Conservation (phyloP, 768 basidiomycete species). For the Lactarius vividus region DNA sequence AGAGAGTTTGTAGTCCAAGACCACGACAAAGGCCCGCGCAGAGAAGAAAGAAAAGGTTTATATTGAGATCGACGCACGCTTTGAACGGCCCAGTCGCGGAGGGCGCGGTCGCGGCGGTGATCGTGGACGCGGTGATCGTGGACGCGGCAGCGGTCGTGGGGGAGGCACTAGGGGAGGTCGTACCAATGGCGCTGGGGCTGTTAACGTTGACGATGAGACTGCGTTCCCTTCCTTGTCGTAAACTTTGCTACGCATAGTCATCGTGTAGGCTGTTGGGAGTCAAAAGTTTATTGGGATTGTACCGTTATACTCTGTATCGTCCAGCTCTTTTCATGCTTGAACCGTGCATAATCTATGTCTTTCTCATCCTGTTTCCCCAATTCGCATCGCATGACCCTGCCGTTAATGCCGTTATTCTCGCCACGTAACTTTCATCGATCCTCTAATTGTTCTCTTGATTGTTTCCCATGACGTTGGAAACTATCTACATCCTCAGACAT, state of each 20-base stretch:
- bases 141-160: constrained; percentile 41
- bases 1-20: constrained; percentile 50
- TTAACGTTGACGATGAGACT: constrained; percentile 78
- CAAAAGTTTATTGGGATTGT: constrained; percentile 28
- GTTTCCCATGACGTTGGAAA: constrained; percentile 47
- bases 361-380: background rate
- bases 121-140: constrained; percentile 47
- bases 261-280: constrained; percentile 20
- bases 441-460: background rate
- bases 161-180: constrained; percentile 44
- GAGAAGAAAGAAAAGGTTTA: constrained; percentile 91
- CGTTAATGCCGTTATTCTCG: background rate
- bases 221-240: constrained; percentile 88
- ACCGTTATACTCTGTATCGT: constrained; percentile 25
- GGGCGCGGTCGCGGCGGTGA: constrained; percentile 51
- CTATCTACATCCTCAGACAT: constrained; percentile 67
- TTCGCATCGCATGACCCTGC: background rate
- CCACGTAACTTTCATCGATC: background rate
- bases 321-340: constrained; percentile 23
- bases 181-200: constrained; percentile 39
- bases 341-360: constrained; percentile 28
- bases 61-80: constrained; percentile 89
- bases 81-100: constrained; percentile 71
- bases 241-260: constrained; percentile 14
- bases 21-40: constrained; percentile 58